Base-by-base conservation (phyloP, 441 rosid species). In the Erodium trifolium region DNA sequence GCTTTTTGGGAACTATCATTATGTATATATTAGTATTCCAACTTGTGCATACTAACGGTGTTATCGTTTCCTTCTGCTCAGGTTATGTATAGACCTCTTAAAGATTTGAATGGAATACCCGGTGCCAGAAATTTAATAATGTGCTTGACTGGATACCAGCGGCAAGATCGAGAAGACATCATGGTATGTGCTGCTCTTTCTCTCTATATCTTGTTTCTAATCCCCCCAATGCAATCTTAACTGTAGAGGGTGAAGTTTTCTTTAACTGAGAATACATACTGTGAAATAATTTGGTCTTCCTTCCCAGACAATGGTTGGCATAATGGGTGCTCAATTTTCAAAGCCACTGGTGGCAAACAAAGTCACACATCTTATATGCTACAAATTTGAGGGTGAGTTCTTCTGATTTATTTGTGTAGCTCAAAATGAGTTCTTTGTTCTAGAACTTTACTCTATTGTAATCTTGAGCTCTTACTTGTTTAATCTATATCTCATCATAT, bases 311-410 rank as follows among this genome's bases (percentile, higher is more conserved):
- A 92, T 94, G 99, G 99, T 88, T 74, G 72, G 80, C 66, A 75
- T 94, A 83, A 90, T 94, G 96, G 98, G 99, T 45, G 96, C 90
- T 13, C 85, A 84, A 63, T 92, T 92, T 84, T 92, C 93, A 3
- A 94, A 92, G 82, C 97, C 98, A 0, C 75, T 94, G 80, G 90
- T 86, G 65, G 99, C 98, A 14, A 88, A 82, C 82, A 86, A 83
- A 79, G 86, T 88, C 37, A 92, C 99, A 4, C 98, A 94, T 86
- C 93, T 94, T 70, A 78, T 94, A 68, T 92, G 97, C 83, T 94
- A 94, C 74, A 90, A 94, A 80, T 88, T 90, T 82, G 98, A 94
- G 81, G 98, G 98, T 92, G 73, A 14, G 78, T 1, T 72, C 74
- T 73, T 65, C 68, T 65, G 23, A 31, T 27, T 47, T 34, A 34